phyloP scores from a whole-genome alignment of 306 rosid genomes.

The Cicer cuneatum region DNA sequence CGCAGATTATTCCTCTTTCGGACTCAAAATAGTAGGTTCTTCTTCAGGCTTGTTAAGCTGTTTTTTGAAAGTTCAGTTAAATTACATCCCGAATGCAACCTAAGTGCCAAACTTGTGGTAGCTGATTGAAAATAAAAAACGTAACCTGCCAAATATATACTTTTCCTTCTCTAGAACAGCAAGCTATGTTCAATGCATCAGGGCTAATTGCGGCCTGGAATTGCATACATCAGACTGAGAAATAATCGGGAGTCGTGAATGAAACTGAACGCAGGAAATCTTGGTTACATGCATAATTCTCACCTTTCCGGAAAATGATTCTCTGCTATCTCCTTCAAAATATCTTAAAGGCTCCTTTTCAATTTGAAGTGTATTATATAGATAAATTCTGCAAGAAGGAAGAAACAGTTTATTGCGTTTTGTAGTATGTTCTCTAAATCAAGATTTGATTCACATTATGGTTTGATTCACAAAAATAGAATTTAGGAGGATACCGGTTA shows the following conservation, averaged over 20 bases:
- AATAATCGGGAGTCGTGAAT: constrained; percentile 17
- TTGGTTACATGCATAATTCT: constrained; percentile 29
- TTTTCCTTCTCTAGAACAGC: constrained; percentile 89
- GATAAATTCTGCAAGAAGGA: constrained; percentile 65
- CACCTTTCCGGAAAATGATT: constrained; percentile 89
- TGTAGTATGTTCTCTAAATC: not conserved
- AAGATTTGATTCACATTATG: too few species aligned
- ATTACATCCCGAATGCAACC: constrained; percentile 21
- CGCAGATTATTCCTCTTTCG: constrained; percentile 84
- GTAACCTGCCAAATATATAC: constrained; percentile 90
- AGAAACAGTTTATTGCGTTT: not conserved
- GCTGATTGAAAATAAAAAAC: constrained; percentile 25
- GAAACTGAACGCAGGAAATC: not conserved
- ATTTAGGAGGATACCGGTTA: constrained; percentile 61
- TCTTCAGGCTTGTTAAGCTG: constrained; percentile 78
- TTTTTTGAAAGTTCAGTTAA: constrained; percentile 39
- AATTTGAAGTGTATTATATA: constrained; percentile 79
- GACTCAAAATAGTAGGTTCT: constrained; percentile 65
- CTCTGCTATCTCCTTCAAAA: constrained; percentile 78
- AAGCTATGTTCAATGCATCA: constrained; percentile 73
- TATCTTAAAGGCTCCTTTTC: constrained; percentile 79
- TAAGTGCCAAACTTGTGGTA: constrained; percentile 9
- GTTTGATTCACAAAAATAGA: constrained; percentile 18
- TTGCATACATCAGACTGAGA: constrained; percentile 39
- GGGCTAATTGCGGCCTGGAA: constrained; percentile 87